Percentiles rank a stretch among this genome's conserved stretches.
Evolutionary conservation across 768 basidiomycete species (phyloP).

Genomic region (Hericium alpestre): DNA sequence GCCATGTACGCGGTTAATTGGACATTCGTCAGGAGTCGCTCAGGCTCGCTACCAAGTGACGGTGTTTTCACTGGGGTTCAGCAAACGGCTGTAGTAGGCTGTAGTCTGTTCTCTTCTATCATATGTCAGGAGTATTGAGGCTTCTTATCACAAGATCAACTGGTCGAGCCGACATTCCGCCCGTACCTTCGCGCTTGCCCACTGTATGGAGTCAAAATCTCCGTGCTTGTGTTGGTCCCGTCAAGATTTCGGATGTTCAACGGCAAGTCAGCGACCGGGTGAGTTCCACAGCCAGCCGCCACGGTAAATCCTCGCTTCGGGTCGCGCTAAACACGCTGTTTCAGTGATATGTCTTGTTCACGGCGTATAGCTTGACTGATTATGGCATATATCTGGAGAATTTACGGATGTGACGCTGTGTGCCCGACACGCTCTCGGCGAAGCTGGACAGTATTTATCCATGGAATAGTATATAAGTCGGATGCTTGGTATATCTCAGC

Average conservation of each 20-base stretch:
- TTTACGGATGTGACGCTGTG: neutral
- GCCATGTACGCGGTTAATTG: no score
- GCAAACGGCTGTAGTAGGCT: no score
- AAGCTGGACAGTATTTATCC: neutral
- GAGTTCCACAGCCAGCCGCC: neutral
- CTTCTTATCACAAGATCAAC: no score
- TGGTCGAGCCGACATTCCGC: no score
- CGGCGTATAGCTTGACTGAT: neutral
- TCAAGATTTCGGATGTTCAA: neutral
- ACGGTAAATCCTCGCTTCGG: neutral
- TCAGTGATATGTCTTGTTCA: neutral
- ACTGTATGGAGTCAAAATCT: no score
- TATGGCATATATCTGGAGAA: neutral
- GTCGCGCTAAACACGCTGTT: neutral
- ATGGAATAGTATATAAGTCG: neutral
- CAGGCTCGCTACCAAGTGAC: no score
- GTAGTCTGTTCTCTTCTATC: no score
- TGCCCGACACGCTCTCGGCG: neutral
- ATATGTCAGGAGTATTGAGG: no score
- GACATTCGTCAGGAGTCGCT: no score
- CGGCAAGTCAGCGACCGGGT: neutral
- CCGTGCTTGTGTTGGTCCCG: neutral
- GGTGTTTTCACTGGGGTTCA: no score
- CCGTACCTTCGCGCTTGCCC: no score
- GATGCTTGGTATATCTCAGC: neutral